Percentiles rank a stretch among this genome's conserved stretches.
These are phyloP conservation scores for Pulveroboletus sp. DNA, from an alignment of 768 basidiomycete species.

Conservation along the genomic window DNA sequence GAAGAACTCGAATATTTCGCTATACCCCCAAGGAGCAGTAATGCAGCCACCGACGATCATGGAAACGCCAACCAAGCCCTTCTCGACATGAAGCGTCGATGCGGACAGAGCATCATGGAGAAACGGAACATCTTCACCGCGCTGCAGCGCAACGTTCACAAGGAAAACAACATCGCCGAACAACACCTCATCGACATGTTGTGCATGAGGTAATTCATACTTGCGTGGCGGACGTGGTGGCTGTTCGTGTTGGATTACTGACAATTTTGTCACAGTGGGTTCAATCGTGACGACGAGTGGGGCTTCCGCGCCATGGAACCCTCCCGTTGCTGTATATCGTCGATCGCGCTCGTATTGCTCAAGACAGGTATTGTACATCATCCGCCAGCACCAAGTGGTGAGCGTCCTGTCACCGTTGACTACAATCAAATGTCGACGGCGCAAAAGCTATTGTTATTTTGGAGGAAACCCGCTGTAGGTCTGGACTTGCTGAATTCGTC, in stretches of 20 bases:
- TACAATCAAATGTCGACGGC: constrained; percentile 94
- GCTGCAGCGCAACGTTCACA: constrained; percentile 96
- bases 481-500: not conserved
- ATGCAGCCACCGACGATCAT: constrained; percentile 63
- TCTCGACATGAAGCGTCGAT: constrained; percentile 76
- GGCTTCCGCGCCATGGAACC: constrained; percentile 96
- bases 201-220: constrained; percentile 81
- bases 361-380: constrained; percentile 94
- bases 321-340: constrained; percentile 94
- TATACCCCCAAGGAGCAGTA: constrained; percentile 72
- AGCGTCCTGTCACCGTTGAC: constrained; percentile 77
- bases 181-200: constrained; percentile 99
- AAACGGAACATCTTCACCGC: constrained; percentile 95
- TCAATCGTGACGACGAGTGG: constrained; percentile 97
- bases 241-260: constrained; percentile 5
- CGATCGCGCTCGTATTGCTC: constrained; percentile 93
- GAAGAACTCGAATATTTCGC: constrained; percentile 99
- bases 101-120: constrained; percentile 83
- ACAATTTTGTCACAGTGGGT: constrained; percentile 51
- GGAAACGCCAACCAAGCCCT: constrained; percentile 78
- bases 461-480: constrained; percentile 98
- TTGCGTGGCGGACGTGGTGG: not conserved
- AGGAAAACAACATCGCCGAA: constrained; percentile 98
- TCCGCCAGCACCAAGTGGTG: constrained; percentile 44
- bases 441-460: constrained; percentile 94